Evolutionary conservation across 1,284 basidiomycete genomes (phyloP).

Genomic region (Marasmius sp.): DNA sequence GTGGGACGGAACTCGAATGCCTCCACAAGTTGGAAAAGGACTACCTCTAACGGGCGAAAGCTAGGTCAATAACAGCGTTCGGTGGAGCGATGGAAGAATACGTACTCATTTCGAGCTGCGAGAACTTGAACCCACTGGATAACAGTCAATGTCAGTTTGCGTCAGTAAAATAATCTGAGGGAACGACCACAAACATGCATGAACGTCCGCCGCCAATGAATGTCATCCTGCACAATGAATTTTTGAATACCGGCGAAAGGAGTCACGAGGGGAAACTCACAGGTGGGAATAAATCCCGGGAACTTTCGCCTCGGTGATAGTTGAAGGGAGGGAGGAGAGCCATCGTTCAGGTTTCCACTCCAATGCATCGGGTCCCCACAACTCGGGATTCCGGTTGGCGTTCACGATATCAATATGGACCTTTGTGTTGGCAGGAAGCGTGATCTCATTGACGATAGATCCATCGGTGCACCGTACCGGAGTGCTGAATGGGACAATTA

Average conservation of each 20-base stretch:
- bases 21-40: background rate
- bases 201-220: constrained; percentile 29
- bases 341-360: constrained; percentile 37
- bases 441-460: constrained; percentile 22
- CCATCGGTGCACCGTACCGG: constrained; percentile 25
- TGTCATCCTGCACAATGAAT: constrained; percentile 24
- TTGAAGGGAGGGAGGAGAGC: constrained; percentile 26
- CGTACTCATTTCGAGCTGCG: constrained; percentile 34
- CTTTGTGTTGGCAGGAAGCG: constrained; percentile 23
- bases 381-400: constrained; percentile 25
- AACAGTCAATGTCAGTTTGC: background rate
- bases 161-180: background rate
- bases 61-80: constrained; percentile 1
- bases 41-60: background rate
- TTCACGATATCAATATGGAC: constrained; percentile 26
- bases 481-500: constrained; percentile 20
- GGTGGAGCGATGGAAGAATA: background rate
- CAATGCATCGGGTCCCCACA: constrained; percentile 34
- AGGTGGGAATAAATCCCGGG: constrained; percentile 16
- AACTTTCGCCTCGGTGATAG: constrained; percentile 7
- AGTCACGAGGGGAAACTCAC: background rate
- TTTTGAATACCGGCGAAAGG: background rate
- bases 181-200: constrained; percentile 25
- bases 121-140: constrained; percentile 30
- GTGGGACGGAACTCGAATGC: background rate